phyloP scores from a whole-genome alignment of 495 filamentous ascomycete genomes.

The Friedmanniomyces simplex region DNA sequence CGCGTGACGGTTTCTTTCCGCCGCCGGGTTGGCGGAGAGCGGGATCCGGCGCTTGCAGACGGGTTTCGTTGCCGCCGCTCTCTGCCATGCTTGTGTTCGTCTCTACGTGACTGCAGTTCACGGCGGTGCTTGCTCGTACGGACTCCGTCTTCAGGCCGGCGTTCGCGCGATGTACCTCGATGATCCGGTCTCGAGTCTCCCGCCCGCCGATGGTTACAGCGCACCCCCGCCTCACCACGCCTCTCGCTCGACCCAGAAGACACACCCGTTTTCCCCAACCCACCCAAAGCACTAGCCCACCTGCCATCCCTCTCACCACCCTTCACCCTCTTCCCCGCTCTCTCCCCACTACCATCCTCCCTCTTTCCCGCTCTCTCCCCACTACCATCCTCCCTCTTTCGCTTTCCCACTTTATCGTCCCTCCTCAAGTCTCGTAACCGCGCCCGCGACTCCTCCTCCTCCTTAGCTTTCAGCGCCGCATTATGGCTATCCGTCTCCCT shows the following conservation, averaged over 20 bases:
- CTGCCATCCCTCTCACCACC: conserved; percentile 11
- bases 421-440: conserved; percentile 43
- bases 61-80: not conserved
- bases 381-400: conserved; percentile 8
- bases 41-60: not conserved
- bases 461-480: conserved; percentile 71
- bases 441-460: conserved; percentile 54
- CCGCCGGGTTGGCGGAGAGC: not conserved
- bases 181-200: too few species aligned
- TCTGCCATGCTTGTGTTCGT: not conserved
- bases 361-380: conserved; percentile 3
- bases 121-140: not conserved
- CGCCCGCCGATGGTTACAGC: too few species aligned
- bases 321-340: not conserved
- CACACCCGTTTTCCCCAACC: not conserved
- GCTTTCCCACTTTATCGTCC: conserved; percentile 30
- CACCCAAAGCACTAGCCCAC: conserved; percentile 10
- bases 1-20: not conserved
- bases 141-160: not conserved
- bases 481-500: conserved; percentile 85
- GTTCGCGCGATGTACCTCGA: not conserved
- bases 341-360: conserved; percentile 8
- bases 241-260: not conserved
- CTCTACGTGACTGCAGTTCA: not conserved
- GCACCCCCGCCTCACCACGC: not conserved